These are phyloP conservation scores for Hortaea werneckii DNA, from an alignment of 2,329 filamentous ascomycete species.

Conservation along the genomic window DNA sequence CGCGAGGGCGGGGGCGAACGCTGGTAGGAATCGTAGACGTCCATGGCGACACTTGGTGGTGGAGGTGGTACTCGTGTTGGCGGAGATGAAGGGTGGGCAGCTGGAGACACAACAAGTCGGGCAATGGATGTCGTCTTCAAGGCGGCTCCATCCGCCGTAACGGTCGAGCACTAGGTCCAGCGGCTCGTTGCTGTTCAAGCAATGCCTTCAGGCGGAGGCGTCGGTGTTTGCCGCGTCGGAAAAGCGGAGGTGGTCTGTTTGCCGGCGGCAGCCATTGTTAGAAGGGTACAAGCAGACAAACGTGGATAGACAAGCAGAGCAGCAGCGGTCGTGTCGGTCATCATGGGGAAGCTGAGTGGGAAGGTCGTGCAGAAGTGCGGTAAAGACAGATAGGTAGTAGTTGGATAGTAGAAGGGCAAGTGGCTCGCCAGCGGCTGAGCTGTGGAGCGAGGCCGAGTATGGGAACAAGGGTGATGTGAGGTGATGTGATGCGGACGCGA, in stretches of 20 bases:
- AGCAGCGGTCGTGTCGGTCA: slow-evolving; percentile 6
- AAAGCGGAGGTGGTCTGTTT: slow-evolving; percentile 13
- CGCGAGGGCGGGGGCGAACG: slow-evolving; percentile 9
- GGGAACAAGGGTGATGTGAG: not conserved
- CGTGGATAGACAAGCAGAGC: slow-evolving; percentile 14
- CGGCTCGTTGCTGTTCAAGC: not conserved
- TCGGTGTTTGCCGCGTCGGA: slow-evolving; percentile 3
- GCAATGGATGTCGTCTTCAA: not conserved
- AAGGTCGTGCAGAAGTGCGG: not conserved
- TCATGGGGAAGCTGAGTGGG: not conserved
- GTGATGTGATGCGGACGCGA: not conserved
- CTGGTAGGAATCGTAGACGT: slow-evolving; percentile 8
- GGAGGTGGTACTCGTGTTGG: not conserved
- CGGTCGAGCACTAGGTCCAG: slow-evolving; percentile 1
- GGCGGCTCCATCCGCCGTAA: slow-evolving; percentile 8
- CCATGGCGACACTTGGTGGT: not conserved
- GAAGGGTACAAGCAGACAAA: slow-evolving; percentile 11
- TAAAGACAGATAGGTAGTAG: not conserved
- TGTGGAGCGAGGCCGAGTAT: no score
- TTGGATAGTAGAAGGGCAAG: not conserved
- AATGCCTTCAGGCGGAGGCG: not conserved
- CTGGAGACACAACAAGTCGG: not conserved
- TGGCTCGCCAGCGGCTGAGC: no score
- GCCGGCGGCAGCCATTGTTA: slow-evolving; percentile 18
- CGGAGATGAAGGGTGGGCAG: not conserved